These are phyloP conservation scores for Xanthoparmelia taractica DNA, from an alignment of 495 filamentous ascomycete genomes.

Conservation along the genomic window DNA sequence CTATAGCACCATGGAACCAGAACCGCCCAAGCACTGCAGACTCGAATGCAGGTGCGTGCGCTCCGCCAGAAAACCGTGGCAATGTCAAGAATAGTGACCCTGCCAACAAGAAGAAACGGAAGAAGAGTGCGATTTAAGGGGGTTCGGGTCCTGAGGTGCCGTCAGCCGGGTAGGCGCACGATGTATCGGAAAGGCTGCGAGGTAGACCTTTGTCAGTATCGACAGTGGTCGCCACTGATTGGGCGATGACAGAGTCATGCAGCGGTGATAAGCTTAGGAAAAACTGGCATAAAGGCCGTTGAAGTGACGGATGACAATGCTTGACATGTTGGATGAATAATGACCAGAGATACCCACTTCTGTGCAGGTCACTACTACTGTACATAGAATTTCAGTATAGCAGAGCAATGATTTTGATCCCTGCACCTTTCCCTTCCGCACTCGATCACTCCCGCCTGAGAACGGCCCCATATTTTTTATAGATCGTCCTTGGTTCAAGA, in stretches of 20 bases:
- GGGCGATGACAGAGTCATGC: neutral
- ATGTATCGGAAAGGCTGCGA: neutral
- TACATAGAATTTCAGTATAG: neutral
- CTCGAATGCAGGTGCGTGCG: neutral
- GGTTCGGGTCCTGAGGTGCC: neutral
- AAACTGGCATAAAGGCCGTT: neutral
- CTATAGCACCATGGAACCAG: neutral
- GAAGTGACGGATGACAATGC: neutral
- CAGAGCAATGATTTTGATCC: neutral
- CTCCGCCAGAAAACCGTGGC: neutral
- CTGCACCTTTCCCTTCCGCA: no score
- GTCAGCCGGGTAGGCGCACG: neutral
- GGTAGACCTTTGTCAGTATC: neutral
- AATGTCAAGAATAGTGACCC: neutral
- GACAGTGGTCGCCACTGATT: neutral
- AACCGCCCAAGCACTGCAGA: neutral
- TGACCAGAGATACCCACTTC: neutral
- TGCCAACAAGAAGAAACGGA: conserved; percentile 2
- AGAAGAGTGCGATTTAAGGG: neutral
- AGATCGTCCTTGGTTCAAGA: conserved; percentile 1
- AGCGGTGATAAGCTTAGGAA: neutral
- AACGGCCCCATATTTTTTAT: neutral
- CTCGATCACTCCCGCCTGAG: no score
- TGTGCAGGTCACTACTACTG: no score
- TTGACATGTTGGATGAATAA: neutral